phyloP scores from a whole-genome alignment of 1,284 basidiomycete genomes.

The Cutaneotrichosporon arboriforme region DNA sequence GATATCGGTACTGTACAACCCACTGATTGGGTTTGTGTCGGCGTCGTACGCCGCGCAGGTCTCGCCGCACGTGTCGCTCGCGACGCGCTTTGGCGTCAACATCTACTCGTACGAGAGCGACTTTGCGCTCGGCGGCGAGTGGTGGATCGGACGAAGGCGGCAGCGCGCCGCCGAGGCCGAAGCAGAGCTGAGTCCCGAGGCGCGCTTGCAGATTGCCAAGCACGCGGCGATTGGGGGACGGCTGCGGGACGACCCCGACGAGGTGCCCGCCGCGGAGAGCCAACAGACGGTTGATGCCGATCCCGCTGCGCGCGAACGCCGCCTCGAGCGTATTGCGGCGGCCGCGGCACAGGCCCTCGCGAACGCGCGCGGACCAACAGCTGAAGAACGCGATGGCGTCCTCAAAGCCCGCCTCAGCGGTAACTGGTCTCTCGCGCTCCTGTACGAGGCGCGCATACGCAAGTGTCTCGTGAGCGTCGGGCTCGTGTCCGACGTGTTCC shows the following conservation, averaged over 20 bases:
- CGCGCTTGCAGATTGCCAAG: slow-evolving; percentile 7
- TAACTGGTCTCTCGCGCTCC: slow-evolving; percentile 75
- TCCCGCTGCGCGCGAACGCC: not conserved
- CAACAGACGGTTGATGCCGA: not conserved
- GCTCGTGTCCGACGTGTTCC: slow-evolving; percentile 79
- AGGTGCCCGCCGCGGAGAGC: not conserved
- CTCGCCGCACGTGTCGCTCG: slow-evolving; percentile 77
- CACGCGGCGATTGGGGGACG: slow-evolving; percentile 10
- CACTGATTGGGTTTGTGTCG: slow-evolving; percentile 91
- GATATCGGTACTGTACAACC: slow-evolving; percentile 89
- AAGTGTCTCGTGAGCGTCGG: slow-evolving; percentile 86
- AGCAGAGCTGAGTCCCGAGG: slow-evolving; percentile 13
- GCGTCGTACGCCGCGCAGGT: slow-evolving; percentile 85
- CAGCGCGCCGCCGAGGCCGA: slow-evolving; percentile 5
- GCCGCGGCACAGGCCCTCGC: not conserved
- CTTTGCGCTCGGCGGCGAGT: slow-evolving; percentile 89
- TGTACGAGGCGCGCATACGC: slow-evolving; percentile 90
- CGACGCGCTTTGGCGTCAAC: slow-evolving; percentile 92
- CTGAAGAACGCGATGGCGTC: slow-evolving; percentile 57
- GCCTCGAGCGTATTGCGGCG: not conserved
- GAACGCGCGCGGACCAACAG: not conserved
- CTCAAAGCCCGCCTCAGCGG: slow-evolving; percentile 85
- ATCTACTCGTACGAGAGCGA: slow-evolving; percentile 95
- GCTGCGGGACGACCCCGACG: slow-evolving; percentile 11
- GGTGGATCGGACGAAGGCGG: slow-evolving; percentile 65